Evolutionary conservation across 225 moss, liverwort and hornwort genomes (phyloP), one percentile per base, ranked within the genome.

Genomic region (Polytrichum formosum): DNA sequence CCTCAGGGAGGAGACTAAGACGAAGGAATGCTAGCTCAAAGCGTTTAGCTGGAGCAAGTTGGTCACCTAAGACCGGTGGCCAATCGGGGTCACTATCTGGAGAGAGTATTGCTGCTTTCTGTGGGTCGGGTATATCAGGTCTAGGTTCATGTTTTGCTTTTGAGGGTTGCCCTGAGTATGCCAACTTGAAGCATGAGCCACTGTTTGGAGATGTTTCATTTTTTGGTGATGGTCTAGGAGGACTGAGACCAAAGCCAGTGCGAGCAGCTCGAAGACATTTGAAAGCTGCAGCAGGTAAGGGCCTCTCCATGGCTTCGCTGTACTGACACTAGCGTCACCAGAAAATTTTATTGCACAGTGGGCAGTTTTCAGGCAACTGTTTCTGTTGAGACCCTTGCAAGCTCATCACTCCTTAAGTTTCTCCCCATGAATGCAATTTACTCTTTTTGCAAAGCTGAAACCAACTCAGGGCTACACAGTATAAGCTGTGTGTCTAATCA

Each of bases 71-170:
- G 58, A 73, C 73, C 13, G 69, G 74, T 59, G 81, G 72, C 21
- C 78, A 78, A 75, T 75, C 78, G 65, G 69, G 78, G 35, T 75
- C 81, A 9, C 78, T 85, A 73, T 74, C 85, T 53, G 81, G 67
- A 65, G 73, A 79, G 56, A 81, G 82, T 76, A 61, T 83, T 69
- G 87, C 78, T 70, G 80, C 87, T 64, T 83, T 83, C 71, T 83
- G 87, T 84, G 87, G 67, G 68, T 83, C 83, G 59, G 87, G 86
- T 28, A 77, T 87, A 61, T 73, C 75, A 58, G 83, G 80, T 70
- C 73, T 87, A 28, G 83, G 83, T 64, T 75, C 86, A 22, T 63
- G 71, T 71, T 72, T 74, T 67, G 65, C 79, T 63, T 75, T 76
- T 56, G 86, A 86, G 68, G 84, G 75, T 67, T 83, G 78, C 53